Percentiles rank a stretch among this genome's conserved stretches.
phyloP scores from a whole-genome alignment of 2,329 filamentous ascomycete species.

The Didymella pomorum region DNA sequence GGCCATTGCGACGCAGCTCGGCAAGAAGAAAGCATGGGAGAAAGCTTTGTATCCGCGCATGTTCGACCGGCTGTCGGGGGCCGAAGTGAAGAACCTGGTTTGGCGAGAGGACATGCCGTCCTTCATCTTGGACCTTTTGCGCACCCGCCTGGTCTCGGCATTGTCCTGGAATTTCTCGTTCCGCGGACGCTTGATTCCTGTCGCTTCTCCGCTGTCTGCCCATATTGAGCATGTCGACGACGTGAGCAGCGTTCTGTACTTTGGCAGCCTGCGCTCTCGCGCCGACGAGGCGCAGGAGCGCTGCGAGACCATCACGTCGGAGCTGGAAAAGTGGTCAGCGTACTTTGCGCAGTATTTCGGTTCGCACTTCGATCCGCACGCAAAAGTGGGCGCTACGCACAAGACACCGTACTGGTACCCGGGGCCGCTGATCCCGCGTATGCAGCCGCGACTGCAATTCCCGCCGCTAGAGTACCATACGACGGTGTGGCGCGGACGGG shows the following conservation, averaged over 20 bases:
- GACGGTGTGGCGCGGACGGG: slow-evolving; percentile 39
- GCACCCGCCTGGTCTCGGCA: slow-evolving; percentile 46
- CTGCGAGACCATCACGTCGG: slow-evolving; percentile 24
- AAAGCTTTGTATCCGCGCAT: slow-evolving; percentile 34
- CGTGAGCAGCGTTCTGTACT: slow-evolving; percentile 40
- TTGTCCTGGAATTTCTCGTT: slow-evolving; percentile 47
- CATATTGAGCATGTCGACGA: slow-evolving; percentile 40
- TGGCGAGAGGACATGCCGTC: slow-evolving; percentile 60
- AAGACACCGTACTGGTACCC: slow-evolving; percentile 38
- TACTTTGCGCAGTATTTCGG: slow-evolving; percentile 29
- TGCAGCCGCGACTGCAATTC: slow-evolving; percentile 40
- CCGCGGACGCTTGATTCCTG: slow-evolving; percentile 33
- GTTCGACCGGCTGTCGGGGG: slow-evolving; percentile 48
- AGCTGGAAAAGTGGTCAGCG: slow-evolving; percentile 35
- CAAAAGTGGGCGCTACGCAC: slow-evolving; percentile 32
- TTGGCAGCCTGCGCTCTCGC: slow-evolving; percentile 35
- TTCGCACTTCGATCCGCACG: slow-evolving; percentile 38
- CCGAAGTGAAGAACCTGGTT: slow-evolving; percentile 45
- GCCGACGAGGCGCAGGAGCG: slow-evolving; percentile 35
- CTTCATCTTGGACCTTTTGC: slow-evolving; percentile 52
- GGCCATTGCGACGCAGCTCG: slow-evolving; percentile 27
- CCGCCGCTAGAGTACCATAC: slow-evolving; percentile 44
- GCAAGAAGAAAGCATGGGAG: slow-evolving; percentile 35
- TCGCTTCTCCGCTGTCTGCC: slow-evolving; percentile 28
- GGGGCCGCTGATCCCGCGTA: slow-evolving; percentile 35